Conservation (phyloP, 768 basidiomycete genomes). For the Mycena floridula region DNA sequence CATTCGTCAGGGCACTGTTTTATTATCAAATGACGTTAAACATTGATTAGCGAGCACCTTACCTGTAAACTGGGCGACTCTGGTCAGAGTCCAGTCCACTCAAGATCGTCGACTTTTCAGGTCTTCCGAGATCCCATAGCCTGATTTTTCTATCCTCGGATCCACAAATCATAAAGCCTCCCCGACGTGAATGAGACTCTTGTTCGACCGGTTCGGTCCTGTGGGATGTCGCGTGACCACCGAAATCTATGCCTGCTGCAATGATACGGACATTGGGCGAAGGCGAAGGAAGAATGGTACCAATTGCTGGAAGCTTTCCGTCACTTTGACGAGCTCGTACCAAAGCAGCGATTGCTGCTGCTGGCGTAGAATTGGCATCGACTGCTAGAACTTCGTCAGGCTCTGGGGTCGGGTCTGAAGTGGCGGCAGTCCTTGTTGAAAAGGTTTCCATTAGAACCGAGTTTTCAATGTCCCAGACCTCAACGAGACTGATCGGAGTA, state of each 20-base stretch:
- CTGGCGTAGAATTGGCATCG: slow-evolving; percentile 58
- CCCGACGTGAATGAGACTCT: slow-evolving; percentile 30
- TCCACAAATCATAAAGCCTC: slow-evolving; percentile 80
- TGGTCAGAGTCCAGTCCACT: slow-evolving; percentile 73
- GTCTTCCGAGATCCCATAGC: slow-evolving; percentile 77
- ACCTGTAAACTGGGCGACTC: slow-evolving; percentile 79
- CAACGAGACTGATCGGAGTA: slow-evolving; percentile 51
- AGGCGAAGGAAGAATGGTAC: slow-evolving; percentile 34
- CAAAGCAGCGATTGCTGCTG: slow-evolving; percentile 72
- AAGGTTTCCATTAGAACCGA: slow-evolving; percentile 76
- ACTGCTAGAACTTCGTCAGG: slow-evolving; percentile 44
- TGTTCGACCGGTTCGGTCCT: slow-evolving; percentile 34
- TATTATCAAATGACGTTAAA: not conserved
- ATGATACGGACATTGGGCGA: slow-evolving; percentile 66
- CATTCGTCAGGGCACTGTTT: slow-evolving; percentile 30
- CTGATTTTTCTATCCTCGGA: slow-evolving; percentile 87
- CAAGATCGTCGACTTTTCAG: slow-evolving; percentile 71
- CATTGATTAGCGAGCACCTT: slow-evolving; percentile 10
- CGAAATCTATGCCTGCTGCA: slow-evolving; percentile 72
- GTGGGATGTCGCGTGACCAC: slow-evolving; percentile 53
- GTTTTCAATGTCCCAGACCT: slow-evolving; percentile 93
- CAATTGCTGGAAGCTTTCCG: slow-evolving; percentile 24
- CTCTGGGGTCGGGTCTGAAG: slow-evolving; percentile 45
- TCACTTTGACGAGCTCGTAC: slow-evolving; percentile 58
- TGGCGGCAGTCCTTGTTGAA: slow-evolving; percentile 43